Evolutionary conservation across 768 basidiomycete species (phyloP), one percentile per base, ranked within the genome.

Genomic region (Agrocybe praecox): DNA sequence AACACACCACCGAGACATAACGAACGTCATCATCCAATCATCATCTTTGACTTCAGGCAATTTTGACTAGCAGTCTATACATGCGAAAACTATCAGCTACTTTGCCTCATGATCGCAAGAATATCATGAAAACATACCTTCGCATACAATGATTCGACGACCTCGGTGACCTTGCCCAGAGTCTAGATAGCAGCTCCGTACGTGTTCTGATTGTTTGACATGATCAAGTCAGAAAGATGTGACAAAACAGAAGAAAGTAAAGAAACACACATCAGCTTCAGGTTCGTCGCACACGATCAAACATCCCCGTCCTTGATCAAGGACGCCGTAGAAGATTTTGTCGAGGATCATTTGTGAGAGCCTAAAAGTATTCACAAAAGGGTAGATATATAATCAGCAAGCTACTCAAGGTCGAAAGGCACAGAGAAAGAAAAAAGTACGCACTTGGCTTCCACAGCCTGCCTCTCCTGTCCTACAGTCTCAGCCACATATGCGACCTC

Each of bases 291-390:
- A n/a, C n/a, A n/a, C n/a, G n/a, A n/a, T n/a, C n/a, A n/a, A n/a
- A n/a, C n/a, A n/a, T n/a, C n/a, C n/a, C n/a, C n/a, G n/a, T n/a
- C n/a, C n/a, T n/a, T n/a, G n/a, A n/a, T n/a, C n/a, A n/a, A n/a
- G n/a, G n/a, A n/a, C n/a, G n/a, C n/a, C 96, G 59, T 93, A 84
- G 60, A 98, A 84, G 1, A 96, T 86, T 64, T 96, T 96, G 74
- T 98, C 96, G 33, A 98, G 77, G 59, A 98, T 99, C 96, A 99
- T 98, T 69, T 99, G 96, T 26, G 92, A 94, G 23, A 98, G 75
- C 69, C 96, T 96, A n/a, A n/a, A n/a, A n/a, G n/a, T n/a, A n/a
- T n/a, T n/a, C n/a, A n/a, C n/a, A n/a, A n/a, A n/a, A n/a, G 63
- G 6, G 52, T 12, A 32, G n/a, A 21, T 12, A 26, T 34, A 44